Conservation (phyloP, 192 early-diverging fungal genomes). For the Blastocladiella britannica region DNA sequence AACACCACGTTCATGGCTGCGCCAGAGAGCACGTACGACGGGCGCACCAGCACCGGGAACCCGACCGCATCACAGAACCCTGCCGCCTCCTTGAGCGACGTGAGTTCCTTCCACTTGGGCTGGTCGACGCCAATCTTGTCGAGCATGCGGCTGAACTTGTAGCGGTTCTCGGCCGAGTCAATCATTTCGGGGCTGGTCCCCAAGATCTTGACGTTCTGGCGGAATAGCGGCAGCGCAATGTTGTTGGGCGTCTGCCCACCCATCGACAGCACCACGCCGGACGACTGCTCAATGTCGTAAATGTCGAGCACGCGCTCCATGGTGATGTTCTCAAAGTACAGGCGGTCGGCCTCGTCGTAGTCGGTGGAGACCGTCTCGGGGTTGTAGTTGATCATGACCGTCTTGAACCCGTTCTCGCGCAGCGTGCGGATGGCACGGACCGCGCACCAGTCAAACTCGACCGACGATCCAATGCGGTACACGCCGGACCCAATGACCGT, state of each 20-base stretch:
- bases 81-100: conserved; percentile 62
- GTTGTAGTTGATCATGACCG: conserved; percentile 99
- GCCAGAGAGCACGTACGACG: conserved; percentile 94
- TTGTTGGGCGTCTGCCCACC: conserved; percentile 97
- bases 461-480: conserved; percentile 91
- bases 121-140: conserved; percentile 95
- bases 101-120: conserved; percentile 91
- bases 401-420: conserved; percentile 67
- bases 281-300: conserved; percentile 71
- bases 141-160: conserved; percentile 93
- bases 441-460: conserved; percentile 99
- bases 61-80: conserved; percentile 71
- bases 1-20: conserved; percentile 98
- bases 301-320: conserved; percentile 91
- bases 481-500: conserved; percentile 97
- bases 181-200: conserved; percentile 94
- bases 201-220: conserved; percentile 79
- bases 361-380: conserved; percentile 99
- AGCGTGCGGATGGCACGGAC: conserved; percentile 88
- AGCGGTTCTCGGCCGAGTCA: conserved; percentile 89
- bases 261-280: conserved; percentile 81
- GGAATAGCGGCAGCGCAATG: conserved; percentile 75
- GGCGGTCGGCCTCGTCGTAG: conserved; percentile 91
- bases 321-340: conserved; percentile 93
- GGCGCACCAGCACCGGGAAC: conserved; percentile 89